phyloP scores from a whole-genome alignment of 768 basidiomycete species.

The Dioszegia crocea region DNA sequence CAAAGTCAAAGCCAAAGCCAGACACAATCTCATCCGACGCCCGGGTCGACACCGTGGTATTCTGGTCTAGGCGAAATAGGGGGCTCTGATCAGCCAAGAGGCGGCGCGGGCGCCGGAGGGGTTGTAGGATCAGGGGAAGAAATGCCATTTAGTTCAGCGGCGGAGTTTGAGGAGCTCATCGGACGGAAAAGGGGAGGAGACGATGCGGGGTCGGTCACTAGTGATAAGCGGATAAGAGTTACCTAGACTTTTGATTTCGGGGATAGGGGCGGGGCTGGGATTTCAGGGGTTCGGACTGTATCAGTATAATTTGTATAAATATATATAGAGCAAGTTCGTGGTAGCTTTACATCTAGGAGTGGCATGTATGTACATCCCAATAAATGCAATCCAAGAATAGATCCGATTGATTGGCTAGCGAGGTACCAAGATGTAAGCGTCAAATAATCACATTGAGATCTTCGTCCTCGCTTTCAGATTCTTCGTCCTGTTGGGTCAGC shows the following conservation, averaged over 20 bases:
- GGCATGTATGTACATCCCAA: too few relatives aligned
- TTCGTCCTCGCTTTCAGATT: constrained; percentile 5
- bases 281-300: not conserved
- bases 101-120: not conserved
- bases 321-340: too few relatives aligned
- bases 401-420: too few relatives aligned
- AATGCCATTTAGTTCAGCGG: not conserved
- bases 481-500: not conserved
- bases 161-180: constrained; percentile 1
- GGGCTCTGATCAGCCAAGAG: too few relatives aligned
- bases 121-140: not conserved
- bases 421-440: too few relatives aligned
- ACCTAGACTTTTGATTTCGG: too few relatives aligned
- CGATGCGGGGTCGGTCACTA: not conserved
- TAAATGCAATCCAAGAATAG: too few relatives aligned
- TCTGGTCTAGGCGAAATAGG: not conserved
- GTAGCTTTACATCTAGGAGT: too few relatives aligned
- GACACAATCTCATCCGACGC: not conserved
- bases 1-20: not conserved
- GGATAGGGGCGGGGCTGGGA: not conserved
- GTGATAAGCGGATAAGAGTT: not conserved
- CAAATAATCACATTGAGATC: constrained; percentile 1
- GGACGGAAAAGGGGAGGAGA: not conserved
- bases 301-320: not conserved
- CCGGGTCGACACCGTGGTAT: not conserved